Base-by-base conservation (phyloP, 2,329 filamentous ascomycete genomes). In the Diaporthe ampelina region DNA sequence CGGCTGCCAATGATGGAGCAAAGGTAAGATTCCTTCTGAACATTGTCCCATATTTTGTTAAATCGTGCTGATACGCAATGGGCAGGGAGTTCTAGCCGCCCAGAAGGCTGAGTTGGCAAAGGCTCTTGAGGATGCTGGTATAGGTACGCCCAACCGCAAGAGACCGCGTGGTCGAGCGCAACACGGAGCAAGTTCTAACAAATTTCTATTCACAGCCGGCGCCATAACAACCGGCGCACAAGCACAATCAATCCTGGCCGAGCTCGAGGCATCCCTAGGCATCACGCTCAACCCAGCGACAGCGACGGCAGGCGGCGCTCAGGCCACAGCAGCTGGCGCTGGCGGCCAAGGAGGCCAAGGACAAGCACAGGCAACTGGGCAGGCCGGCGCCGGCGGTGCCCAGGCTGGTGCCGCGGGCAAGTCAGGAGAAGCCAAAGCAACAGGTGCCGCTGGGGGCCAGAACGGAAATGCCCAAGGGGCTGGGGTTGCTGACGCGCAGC, bases 1-100 rank as follows among this genome's bases (percentile, higher is more conserved):
- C 63, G n/a, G 63, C 63, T 54, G 63, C 63, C 8, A 68, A 68
- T 15, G 63, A 68, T 35, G 63, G 63, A 5, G 29, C 45, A 54
- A 68, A 54, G 32, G 63, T 68, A 40, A 54, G 10, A 63, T 40
- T 2, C 19, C 43, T 2, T 4, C 6, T 10, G 0, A 9, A 32
- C 5, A 11, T 67, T 6, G 2, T n/a, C 35, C 24, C 9, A 5
- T 1, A 19, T 2, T 8, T 4, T 24, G 7, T 37, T 40, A 19
- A 32, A 21, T 58, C 4, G 8, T 68, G 9, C 48, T 68, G 48
- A 68, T 50, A 52, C 63, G 43, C n/a, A 54, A 32, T 17, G n/a
- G 13, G 17, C 6, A 67, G 63, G 63, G 63, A 4, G 3, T 68
- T 15, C 63, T 68, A 68, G 63, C 63, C 45, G 63, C 63, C n/a